A percentile compares a stretch with the other conserved stretches of the same genome.
Evolutionary conservation across 1,284 basidiomycete species (phyloP).

Genomic region (Garcileccinum viscosum): DNA sequence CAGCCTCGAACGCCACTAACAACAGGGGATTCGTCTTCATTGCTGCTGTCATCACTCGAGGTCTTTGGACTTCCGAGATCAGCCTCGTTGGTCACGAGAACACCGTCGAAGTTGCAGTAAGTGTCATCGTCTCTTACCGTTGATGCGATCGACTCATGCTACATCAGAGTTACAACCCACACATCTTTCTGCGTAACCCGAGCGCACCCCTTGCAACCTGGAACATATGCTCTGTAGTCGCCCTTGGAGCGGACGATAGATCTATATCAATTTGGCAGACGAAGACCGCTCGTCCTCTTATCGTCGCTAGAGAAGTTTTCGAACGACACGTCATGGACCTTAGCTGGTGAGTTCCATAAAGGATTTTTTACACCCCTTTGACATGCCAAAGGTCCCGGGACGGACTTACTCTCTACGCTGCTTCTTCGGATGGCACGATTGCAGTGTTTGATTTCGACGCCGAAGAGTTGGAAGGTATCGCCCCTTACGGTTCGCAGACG

Average conservation of each 20-base stretch:
- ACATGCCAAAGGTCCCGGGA: constrained; percentile 78
- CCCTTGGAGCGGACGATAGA: constrained; percentile 88
- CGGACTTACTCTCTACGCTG: constrained; percentile 91
- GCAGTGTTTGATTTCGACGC: constrained; percentile 85
- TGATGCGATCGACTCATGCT: constrained; percentile 19
- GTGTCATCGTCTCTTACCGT: constrained; percentile 38
- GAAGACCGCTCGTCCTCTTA: constrained; percentile 85
- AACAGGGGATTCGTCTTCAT: constrained; percentile 96
- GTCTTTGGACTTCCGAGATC: constrained; percentile 87
- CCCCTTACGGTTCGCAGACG: constrained; percentile 75
- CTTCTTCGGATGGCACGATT: constrained; percentile 94
- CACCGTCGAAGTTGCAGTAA: constrained; percentile 92
- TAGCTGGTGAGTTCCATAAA: constrained; percentile 72
- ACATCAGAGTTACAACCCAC: constrained; percentile 85
- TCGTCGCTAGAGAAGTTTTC: constrained; percentile 94
- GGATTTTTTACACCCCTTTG: constrained; percentile 8
- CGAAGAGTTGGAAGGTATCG: constrained; percentile 84
- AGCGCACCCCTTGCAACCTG: constrained; percentile 66
- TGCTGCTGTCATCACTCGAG: constrained; percentile 90
- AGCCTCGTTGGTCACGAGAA: constrained; percentile 97
- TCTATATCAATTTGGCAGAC: constrained; percentile 95
- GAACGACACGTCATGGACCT: constrained; percentile 95
- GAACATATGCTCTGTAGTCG: constrained; percentile 86
- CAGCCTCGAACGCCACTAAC: constrained; percentile 96
- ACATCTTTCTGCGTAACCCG: constrained; percentile 86